Conservation (phyloP, 1,284 basidiomycete genomes). For the Moesziomyces sp. region DNA sequence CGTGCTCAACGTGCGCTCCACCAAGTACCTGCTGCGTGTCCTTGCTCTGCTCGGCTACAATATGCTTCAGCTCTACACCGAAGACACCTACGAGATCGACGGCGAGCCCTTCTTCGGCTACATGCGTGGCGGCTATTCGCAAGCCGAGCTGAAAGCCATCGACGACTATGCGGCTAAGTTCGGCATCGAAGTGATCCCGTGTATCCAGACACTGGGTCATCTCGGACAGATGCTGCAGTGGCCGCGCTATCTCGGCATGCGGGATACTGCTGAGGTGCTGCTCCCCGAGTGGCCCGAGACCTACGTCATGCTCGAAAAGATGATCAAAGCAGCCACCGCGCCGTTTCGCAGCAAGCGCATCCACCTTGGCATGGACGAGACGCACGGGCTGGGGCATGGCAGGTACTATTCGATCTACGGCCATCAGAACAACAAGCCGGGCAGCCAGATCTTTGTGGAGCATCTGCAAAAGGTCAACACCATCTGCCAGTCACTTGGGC, state of each 20-base stretch:
- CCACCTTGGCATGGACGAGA: slow-evolving; percentile 56
- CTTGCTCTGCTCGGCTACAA: slow-evolving; percentile 67
- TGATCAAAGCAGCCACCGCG: slow-evolving; percentile 55
- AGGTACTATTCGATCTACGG: slow-evolving; percentile 67
- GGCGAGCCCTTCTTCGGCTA: slow-evolving; percentile 69
- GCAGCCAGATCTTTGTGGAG: slow-evolving; percentile 58
- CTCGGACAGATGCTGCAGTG: slow-evolving; percentile 69
- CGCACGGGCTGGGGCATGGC: slow-evolving; percentile 68
- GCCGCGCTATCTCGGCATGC: slow-evolving; percentile 65
- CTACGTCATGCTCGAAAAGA: slow-evolving; percentile 66
- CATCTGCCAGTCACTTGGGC: slow-evolving; percentile 55
- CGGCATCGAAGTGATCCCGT: slow-evolving; percentile 61
- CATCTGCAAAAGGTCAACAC: slow-evolving; percentile 63
- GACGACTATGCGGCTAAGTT: slow-evolving; percentile 65
- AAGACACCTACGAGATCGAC: slow-evolving; percentile 67
- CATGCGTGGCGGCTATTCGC: slow-evolving; percentile 61
- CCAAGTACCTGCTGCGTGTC: slow-evolving; percentile 62
- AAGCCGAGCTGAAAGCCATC: slow-evolving; percentile 63
- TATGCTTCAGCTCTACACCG: slow-evolving; percentile 66
- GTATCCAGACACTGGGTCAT: slow-evolving; percentile 69
- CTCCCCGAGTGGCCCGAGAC: slow-evolving; percentile 66
- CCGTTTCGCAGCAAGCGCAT: slow-evolving; percentile 67
- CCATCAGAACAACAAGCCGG: slow-evolving; percentile 61
- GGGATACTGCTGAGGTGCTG: slow-evolving; percentile 68
- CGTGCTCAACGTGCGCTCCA: slow-evolving; percentile 61